These are phyloP conservation scores for Apiospora koreana DNA, from an alignment of 2,329 filamentous ascomycete species.

Conservation along the genomic window DNA sequence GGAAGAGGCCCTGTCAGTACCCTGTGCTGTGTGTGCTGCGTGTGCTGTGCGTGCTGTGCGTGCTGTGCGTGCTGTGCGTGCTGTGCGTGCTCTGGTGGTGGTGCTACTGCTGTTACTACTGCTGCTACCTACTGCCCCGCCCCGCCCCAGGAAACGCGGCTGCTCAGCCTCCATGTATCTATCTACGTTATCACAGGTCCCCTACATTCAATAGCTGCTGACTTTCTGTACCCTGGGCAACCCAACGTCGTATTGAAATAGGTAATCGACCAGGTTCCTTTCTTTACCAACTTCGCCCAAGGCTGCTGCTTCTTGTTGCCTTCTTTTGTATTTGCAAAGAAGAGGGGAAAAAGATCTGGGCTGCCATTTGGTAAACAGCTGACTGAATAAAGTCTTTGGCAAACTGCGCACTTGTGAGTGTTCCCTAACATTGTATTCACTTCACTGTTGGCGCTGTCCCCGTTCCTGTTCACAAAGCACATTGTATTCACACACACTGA, in stretches of 20 bases:
- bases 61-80: too few species aligned
- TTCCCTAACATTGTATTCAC: not conserved
- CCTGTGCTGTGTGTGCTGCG: not conserved
- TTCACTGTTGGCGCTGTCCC: not conserved
- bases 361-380: not conserved
- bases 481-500: not conserved
- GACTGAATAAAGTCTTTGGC: slow-evolving; percentile 1
- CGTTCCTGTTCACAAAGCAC: not conserved
- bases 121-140: not conserved
- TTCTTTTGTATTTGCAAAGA: not conserved
- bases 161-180: slow-evolving; percentile 4
- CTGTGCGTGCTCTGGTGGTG: too few species aligned
- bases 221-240: not conserved
- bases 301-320: slow-evolving; percentile 1
- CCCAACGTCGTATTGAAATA: not conserved
- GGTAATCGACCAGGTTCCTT: not conserved
- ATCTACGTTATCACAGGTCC: slow-evolving; percentile 6
- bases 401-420: not conserved
- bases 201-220: not conserved
- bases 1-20: not conserved
- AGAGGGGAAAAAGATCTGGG: not conserved
- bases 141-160: slow-evolving; percentile 8
- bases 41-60: too few species aligned
- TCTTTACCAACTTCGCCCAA: slow-evolving; percentile 3
- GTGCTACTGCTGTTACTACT: not conserved